These are phyloP conservation scores for Aurinia saxatilis DNA, from an alignment of 345 rosid genomes.

Conservation along the genomic window DNA sequence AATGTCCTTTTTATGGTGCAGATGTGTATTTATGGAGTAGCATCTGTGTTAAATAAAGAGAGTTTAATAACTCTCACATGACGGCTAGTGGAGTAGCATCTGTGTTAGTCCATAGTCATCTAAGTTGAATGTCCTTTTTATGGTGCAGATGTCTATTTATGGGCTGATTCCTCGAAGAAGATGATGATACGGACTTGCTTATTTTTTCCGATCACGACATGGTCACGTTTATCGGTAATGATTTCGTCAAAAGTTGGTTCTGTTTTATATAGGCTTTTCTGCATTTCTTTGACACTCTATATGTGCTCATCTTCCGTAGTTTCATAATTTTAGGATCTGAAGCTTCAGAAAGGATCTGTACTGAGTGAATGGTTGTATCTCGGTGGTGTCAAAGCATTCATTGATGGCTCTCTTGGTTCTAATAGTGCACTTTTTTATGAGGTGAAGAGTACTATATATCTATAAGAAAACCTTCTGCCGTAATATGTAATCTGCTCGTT, in stretches of 20 bases:
- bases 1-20: conserved; percentile 23
- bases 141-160: conserved; percentile 66
- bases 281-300: neutral
- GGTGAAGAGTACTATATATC: conserved; percentile 35
- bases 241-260: conserved; percentile 9
- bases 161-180: conserved; percentile 73
- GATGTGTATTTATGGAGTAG: conserved; percentile 89
- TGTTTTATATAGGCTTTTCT: neutral
- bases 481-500: no score
- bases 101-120: neutral
- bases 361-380: conserved; percentile 69
- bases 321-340: conserved; percentile 40
- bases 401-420: conserved; percentile 89
- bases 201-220: conserved; percentile 77
- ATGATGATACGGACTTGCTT: conserved; percentile 80
- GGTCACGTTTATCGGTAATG: conserved; percentile 64
- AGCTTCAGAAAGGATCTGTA: conserved; percentile 39
- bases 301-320: neutral
- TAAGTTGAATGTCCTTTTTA: neutral
- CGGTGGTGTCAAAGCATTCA: conserved; percentile 92
- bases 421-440: conserved; percentile 83
- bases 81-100: neutral
- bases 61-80: neutral
- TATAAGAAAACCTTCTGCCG: neutral
- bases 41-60: no score